Evolutionary conservation across 2,329 filamentous ascomycete species (phyloP).

Genomic region (Aspergillus ustus): DNA sequence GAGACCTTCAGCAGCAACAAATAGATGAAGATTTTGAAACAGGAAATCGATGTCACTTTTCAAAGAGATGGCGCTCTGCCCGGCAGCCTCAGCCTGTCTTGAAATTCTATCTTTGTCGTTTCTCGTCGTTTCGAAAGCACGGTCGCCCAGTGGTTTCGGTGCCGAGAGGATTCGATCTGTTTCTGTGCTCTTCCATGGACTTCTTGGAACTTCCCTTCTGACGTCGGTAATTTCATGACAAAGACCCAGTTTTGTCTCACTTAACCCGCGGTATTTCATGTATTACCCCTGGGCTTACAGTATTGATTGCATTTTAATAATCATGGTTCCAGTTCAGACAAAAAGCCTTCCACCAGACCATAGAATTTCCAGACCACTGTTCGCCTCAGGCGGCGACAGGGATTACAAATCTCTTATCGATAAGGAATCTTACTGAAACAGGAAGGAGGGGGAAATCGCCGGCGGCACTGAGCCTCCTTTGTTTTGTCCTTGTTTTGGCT

Average conservation of each 20-base stretch:
- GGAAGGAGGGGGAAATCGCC: neutral
- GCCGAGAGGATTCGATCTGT: slow-evolving; percentile 35
- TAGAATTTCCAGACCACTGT: neutral
- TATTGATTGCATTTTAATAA: neutral
- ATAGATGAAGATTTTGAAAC: neutral
- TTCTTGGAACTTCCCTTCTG: slow-evolving; percentile 33
- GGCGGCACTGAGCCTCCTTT: neutral
- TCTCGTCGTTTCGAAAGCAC: slow-evolving; percentile 25
- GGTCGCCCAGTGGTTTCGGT: slow-evolving; percentile 23
- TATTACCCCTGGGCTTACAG: neutral
- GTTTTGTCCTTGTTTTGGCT: neutral
- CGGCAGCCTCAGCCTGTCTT: slow-evolving; percentile 6
- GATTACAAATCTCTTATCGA: slow-evolving; percentile 17
- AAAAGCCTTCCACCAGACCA: neutral
- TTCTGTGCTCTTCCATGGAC: slow-evolving; percentile 39
- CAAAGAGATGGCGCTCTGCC: slow-evolving; percentile 8
- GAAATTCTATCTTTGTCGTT: slow-evolving; percentile 17
- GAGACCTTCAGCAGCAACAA: neutral
- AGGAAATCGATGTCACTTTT: slow-evolving; percentile 14
- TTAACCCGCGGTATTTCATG: neutral
- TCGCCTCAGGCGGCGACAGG: slow-evolving; percentile 9
- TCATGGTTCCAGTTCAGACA: neutral
- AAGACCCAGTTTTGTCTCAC: neutral
- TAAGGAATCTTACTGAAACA: slow-evolving; percentile 1
- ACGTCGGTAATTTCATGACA: slow-evolving; percentile 20